phyloP scores from a whole-genome alignment of 352 stramenopile genomes.

The Pythium sukuiense region DNA sequence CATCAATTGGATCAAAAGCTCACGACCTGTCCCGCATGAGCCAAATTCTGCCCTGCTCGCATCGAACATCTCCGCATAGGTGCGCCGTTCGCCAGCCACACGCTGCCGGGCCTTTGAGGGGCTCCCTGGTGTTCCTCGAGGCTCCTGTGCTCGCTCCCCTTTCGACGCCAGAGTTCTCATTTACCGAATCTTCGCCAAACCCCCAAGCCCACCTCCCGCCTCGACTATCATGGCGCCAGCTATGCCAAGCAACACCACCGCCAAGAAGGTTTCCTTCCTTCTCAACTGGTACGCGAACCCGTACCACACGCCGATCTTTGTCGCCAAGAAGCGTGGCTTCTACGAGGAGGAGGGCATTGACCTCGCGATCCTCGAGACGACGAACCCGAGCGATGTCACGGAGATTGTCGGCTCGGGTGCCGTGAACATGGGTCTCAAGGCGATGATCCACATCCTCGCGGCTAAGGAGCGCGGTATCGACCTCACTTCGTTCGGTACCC shows the following conservation, averaged over 20 bases:
- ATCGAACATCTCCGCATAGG: conserved; percentile 20
- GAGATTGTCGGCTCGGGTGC: conserved; percentile 51
- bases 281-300: conserved; percentile 58
- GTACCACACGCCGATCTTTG: conserved; percentile 57
- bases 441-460: conserved; percentile 54
- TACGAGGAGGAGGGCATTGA: conserved; percentile 58
- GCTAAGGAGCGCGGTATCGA: conserved; percentile 54
- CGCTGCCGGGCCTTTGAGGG: background rate
- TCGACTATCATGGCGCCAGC: conserved; percentile 34
- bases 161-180: background rate
- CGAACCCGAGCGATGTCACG: conserved; percentile 50
- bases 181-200: conserved; percentile 4
- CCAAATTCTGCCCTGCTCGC: background rate
- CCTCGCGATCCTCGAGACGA: conserved; percentile 49
- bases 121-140: background rate
- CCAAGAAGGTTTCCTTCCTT: conserved; percentile 51
- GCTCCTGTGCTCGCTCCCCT: background rate
- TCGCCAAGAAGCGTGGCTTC: conserved; percentile 51
- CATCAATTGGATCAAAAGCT: background rate
- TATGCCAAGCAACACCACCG: conserved; percentile 21
- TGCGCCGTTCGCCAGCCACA: conserved; percentile 15
- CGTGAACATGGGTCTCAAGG: conserved; percentile 51
- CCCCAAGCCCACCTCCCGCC: background rate
- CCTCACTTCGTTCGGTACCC: conserved; percentile 45
- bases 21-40: conserved; percentile 12